phyloP scores from a whole-genome alignment of 495 filamentous ascomycete genomes.

The Evansstolkia leycettana region DNA sequence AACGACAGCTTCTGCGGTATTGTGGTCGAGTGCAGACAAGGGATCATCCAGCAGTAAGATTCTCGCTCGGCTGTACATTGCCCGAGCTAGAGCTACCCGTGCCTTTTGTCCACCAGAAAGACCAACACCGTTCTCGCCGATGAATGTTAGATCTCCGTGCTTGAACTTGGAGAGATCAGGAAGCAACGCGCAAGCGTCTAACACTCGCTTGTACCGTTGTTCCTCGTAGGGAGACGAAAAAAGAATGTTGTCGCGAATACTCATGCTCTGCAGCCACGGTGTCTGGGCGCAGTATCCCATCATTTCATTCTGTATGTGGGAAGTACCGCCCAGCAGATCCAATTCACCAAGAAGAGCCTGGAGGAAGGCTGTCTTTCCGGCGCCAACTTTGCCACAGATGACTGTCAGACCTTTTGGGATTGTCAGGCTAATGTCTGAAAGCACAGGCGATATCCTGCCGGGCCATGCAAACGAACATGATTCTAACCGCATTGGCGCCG shows the following conservation, averaged over 20 bases:
- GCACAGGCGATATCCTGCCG: conserved; percentile 44
- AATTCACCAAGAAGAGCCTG: conserved; percentile 72
- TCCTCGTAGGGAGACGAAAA: conserved; percentile 64
- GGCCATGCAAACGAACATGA: conserved; percentile 71
- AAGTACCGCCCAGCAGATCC: conserved; percentile 48
- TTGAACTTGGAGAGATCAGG: conserved; percentile 51
- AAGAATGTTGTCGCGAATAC: conserved; percentile 72
- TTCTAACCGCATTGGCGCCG: conserved; percentile 34
- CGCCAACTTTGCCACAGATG: conserved; percentile 58
- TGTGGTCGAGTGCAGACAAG: conserved; percentile 56
- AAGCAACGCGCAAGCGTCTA: conserved; percentile 51
- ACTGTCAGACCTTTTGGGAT: conserved; percentile 57
- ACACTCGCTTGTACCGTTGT: conserved; percentile 42
- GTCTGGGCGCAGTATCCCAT: conserved; percentile 74
- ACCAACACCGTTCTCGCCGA: conserved; percentile 58
- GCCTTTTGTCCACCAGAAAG: conserved; percentile 63
- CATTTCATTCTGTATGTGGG: conserved; percentile 49
- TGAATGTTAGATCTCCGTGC: conserved; percentile 55
- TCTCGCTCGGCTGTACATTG: conserved; percentile 53
- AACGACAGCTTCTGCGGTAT: conserved; percentile 63
- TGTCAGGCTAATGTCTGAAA: conserved; percentile 47
- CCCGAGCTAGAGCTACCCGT: conserved; percentile 55
- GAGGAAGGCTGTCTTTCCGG: conserved; percentile 71
- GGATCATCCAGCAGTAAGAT: conserved; percentile 61
- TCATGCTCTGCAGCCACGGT: conserved; percentile 90